phyloP scores from a whole-genome alignment of 2,329 filamentous ascomycete species.

The Hypoxylon sp. region DNA sequence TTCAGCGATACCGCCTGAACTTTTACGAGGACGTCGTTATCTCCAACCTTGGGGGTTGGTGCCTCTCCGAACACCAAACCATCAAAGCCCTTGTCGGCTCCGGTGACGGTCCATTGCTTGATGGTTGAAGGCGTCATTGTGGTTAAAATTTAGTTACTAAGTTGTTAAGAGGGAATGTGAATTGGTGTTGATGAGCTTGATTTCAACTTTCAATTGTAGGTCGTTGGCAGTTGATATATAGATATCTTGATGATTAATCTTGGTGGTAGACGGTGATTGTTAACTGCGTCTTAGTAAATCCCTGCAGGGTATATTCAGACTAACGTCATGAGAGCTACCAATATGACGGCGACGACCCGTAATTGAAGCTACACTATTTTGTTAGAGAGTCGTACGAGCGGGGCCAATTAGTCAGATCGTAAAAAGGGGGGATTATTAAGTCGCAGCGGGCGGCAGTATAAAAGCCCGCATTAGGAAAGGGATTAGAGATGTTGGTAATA shows the following conservation, averaged over 20 bases:
- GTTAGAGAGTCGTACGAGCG: not conserved
- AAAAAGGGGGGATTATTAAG: not conserved
- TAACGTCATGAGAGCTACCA: conserved; percentile 1
- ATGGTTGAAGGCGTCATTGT: conserved; percentile 52
- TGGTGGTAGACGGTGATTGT: too few species aligned
- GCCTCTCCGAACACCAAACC: conserved; percentile 63
- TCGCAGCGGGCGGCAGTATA: too few species aligned
- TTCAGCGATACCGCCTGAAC: conserved; percentile 62
- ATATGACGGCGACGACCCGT: conserved; percentile 6
- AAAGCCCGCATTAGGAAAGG: too few species aligned
- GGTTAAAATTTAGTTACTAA: not conserved
- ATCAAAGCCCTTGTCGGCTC: conserved; percentile 64
- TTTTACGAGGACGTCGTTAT: conserved; percentile 77
- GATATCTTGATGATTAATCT: too few species aligned
- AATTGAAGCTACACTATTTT: not conserved
- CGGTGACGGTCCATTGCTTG: conserved; percentile 65
- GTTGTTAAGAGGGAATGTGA: too few species aligned
- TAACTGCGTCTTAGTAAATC: too few species aligned
- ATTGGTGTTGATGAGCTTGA: too few species aligned
- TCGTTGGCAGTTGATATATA: too few species aligned
- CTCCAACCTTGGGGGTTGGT: conserved; percentile 67
- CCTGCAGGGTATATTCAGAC: too few species aligned
- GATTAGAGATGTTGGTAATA: too few species aligned
- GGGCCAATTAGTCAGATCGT: conserved; percentile 5
- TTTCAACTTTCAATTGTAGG: too few species aligned